Evolutionary conservation across 352 stramenopile species (phyloP).

Genomic region (Phytophthora uliginosa): DNA sequence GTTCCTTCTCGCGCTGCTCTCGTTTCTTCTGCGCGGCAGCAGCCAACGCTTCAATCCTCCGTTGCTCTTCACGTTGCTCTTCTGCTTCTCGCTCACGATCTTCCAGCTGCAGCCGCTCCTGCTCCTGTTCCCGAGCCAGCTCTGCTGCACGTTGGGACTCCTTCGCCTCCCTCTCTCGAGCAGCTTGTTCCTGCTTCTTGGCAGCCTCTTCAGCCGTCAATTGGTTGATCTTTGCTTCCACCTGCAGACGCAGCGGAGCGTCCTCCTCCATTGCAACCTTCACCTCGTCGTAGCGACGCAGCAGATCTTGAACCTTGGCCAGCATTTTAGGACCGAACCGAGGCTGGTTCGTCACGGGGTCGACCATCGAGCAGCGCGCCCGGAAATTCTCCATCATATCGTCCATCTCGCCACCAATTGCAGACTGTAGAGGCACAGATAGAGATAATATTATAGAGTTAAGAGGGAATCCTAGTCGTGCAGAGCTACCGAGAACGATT

Average conservation of each 20-base stretch:
- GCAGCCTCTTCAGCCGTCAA: conserved; percentile 19
- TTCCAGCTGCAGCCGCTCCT: conserved; percentile 31
- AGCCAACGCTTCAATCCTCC: conserved; percentile 57
- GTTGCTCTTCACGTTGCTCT: conserved; percentile 28
- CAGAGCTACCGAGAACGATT: background rate
- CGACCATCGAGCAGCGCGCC: conserved; percentile 59
- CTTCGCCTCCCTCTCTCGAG: conserved; percentile 15
- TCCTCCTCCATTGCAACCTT: conserved; percentile 38
- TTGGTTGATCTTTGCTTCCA: conserved; percentile 29
- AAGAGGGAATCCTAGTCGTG: background rate
- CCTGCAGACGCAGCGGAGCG: conserved; percentile 33
- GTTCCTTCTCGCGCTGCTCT: conserved; percentile 46
- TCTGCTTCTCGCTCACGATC: conserved; percentile 21
- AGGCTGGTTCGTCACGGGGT: conserved; percentile 77
- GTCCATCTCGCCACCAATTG: conserved; percentile 42
- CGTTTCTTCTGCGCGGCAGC: conserved; percentile 67
- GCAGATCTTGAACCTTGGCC: conserved; percentile 65
- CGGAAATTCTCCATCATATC: conserved; percentile 65
- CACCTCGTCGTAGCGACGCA: conserved; percentile 61
- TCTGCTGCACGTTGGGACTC: conserved; percentile 26
- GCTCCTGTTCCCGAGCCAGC: conserved; percentile 27
- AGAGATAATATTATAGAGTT: conserved; percentile 13
- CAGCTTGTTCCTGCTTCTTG: conserved; percentile 13
- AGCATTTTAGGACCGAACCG: conserved; percentile 86
- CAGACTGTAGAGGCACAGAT: conserved; percentile 24